Evolutionary conservation across 768 basidiomycete genomes (phyloP).

Genomic region (Guyanaporus albipodus): DNA sequence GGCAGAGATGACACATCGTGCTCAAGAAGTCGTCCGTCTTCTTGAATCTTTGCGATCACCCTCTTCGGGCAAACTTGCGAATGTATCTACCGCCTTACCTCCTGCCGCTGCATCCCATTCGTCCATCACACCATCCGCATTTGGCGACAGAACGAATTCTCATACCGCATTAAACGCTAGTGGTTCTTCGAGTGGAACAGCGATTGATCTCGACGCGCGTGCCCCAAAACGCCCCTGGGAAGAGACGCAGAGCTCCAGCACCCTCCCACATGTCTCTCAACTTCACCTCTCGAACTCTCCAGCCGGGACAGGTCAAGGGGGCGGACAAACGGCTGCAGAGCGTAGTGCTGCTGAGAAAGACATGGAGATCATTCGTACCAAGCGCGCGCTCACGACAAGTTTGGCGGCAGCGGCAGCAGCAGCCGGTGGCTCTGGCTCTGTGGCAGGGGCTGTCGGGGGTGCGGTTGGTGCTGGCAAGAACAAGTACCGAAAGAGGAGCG

Average conservation of each 20-base stretch:
- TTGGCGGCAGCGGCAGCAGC: conserved; percentile 47
- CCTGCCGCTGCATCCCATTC: conserved; percentile 11
- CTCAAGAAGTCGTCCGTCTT: conserved; percentile 62
- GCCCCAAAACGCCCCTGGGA: conserved; percentile 81
- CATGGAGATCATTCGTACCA: conserved; percentile 80
- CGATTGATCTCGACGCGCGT: conserved; percentile 36
- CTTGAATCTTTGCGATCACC: conserved; percentile 41
- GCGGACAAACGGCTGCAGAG: conserved; percentile 33
- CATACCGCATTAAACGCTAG: conserved; percentile 29
- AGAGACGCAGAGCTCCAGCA: conserved; percentile 36
- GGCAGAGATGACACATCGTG: conserved; percentile 65
- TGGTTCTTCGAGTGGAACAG: conserved; percentile 18
- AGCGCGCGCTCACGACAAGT: conserved; percentile 67
- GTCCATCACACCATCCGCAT: conserved; percentile 18
- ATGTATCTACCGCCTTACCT: conserved; percentile 7
- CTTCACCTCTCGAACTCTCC: conserved; percentile 22
- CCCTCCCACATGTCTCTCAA: conserved; percentile 22
- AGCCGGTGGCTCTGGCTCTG: conserved; percentile 31
- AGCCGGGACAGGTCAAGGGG: conserved; percentile 6
- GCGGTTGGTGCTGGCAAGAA: conserved; percentile 44
- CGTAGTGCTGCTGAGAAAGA: conserved; percentile 74
- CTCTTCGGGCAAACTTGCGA: conserved; percentile 20
- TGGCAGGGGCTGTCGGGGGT: conserved; percentile 27
- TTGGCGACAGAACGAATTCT: conserved; percentile 19
- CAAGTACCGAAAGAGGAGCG: conserved; percentile 84